Evolutionary conservation across 1,139 yeast genomes (phyloP), one percentile per base, ranked within the genome.

Genomic region (Yamadazyma atmosphaerica): DNA sequence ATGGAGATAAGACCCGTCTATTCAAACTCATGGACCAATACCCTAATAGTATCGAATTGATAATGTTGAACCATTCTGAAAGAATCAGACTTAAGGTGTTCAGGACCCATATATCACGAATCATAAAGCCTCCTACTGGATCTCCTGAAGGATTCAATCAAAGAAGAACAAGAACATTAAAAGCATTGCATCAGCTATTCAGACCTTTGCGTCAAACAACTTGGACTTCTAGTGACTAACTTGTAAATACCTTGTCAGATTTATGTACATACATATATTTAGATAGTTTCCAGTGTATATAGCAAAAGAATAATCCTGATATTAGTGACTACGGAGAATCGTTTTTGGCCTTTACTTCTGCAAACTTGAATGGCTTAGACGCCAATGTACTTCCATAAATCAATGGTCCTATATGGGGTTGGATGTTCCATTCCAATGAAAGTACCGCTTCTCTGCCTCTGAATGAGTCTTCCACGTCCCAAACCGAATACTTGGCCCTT

Each of bases 391-490:
- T 74, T 3, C 96, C 97, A 60, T 67, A 86, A 0, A 81, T 57
- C 47, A 92, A 67, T 3, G 89, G 81, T 5, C 98, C 98, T 8
- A 90, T 78, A 60, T 81, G 75, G 3, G 98, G 98, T 65, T 92
- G 98, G 37, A 90, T 74, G 59, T 90, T 90, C 94, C 96, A 92
- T 47, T 87, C 92, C 40, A 92, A 70, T 46, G 72, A 79, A 39
- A 90, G 70, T 4, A 69, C 71, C 8, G 95, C 89, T 25, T 83
- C 79, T 55, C 88, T 80, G 40, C 77, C 79, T 43, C 79, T 69
- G 51, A 89, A 79, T 14, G 80, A 66, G 40, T 77, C 77, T 53
- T 83, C 85, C 36, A 84, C 77, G 61, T 92, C 98, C 88, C 95
- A 92, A 10, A 89, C 89, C 0, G 88, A 78, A 60, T 92, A 92